Conservation (phyloP, 345 rosid species). For the Syzygium aqueum region DNA sequence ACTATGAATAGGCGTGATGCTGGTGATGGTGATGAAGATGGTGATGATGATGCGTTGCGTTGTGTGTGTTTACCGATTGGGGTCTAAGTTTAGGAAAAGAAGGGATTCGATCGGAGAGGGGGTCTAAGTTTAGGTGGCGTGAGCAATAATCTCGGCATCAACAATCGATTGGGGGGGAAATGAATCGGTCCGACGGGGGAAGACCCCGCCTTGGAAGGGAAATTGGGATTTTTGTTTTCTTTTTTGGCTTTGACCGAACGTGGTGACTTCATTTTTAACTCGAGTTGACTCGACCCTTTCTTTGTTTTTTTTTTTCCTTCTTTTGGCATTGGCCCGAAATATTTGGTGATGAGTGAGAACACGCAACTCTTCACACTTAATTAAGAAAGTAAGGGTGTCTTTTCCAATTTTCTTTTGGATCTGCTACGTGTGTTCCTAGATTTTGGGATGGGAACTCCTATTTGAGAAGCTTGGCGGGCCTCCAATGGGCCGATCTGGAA, state of each 20-base stretch:
- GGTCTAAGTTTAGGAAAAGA: too few species aligned
- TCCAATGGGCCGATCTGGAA: too few species aligned
- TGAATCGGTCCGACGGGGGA: neutral
- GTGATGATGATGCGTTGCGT: neutral
- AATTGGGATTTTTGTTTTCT: neutral
- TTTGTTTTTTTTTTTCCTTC: too few species aligned
- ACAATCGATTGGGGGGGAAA: neutral
- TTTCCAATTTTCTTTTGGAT: neutral
- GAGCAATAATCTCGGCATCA: neutral
- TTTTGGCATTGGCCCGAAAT: neutral
- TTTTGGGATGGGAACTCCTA: too few species aligned
- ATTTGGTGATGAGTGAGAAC: neutral
- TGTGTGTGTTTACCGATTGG: neutral
- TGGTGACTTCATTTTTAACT: neutral
- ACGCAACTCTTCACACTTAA: neutral
- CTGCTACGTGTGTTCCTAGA: too few species aligned
- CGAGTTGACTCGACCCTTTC: neutral
- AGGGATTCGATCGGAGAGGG: neutral
- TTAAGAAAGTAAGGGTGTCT: neutral
- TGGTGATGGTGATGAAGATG: neutral
- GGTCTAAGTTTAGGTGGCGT: neutral
- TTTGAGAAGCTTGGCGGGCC: too few species aligned
- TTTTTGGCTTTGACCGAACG: neutral
- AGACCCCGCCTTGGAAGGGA: neutral
- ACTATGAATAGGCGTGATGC: neutral